Percentiles rank a stretch among this genome's conserved stretches.
Evolutionary conservation across 768 basidiomycete species (phyloP).

Genomic region (Termitomyces sp.): DNA sequence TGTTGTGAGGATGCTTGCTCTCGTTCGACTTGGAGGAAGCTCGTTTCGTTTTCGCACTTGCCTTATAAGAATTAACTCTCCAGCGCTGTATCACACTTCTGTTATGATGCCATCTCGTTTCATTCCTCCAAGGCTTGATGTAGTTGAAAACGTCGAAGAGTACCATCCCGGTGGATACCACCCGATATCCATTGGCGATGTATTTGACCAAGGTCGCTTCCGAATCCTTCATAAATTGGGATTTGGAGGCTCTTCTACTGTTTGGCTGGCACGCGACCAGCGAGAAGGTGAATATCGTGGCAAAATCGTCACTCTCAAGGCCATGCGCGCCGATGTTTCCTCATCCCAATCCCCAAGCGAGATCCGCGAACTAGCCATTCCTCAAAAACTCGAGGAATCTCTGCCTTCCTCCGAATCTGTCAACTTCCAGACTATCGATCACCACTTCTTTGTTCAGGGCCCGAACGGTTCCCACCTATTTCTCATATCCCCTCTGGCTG

Average conservation of each 20-base stretch:
- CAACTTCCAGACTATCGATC: constrained; percentile 24
- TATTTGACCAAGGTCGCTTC: constrained; percentile 40
- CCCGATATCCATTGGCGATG: constrained; percentile 44
- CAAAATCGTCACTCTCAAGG: constrained; percentile 28
- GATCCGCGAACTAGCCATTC: constrained; percentile 24
- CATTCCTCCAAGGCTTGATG: constrained; percentile 20
- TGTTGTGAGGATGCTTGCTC: neutral
- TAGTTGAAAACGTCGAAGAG: constrained; percentile 37
- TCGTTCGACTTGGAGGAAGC: neutral
- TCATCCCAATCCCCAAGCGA: constrained; percentile 17
- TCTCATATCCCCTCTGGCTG: constrained; percentile 41
- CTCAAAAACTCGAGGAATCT: no score
- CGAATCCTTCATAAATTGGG: constrained; percentile 44
- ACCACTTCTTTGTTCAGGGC: constrained; percentile 42
- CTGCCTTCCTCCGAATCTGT: constrained; percentile 3
- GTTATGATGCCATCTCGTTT: neutral
- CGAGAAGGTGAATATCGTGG: neutral
- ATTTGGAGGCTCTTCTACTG: constrained; percentile 32
- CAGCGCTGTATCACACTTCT: neutral
- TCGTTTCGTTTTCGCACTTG: neutral
- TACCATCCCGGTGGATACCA: constrained; percentile 49
- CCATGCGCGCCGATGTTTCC: constrained; percentile 27
- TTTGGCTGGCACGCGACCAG: constrained; percentile 29
- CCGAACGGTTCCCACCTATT: constrained; percentile 48
- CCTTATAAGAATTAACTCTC: neutral